Conservation (phyloP, 805 yeast genomes). For the Barnettozyma siamensis region DNA sequence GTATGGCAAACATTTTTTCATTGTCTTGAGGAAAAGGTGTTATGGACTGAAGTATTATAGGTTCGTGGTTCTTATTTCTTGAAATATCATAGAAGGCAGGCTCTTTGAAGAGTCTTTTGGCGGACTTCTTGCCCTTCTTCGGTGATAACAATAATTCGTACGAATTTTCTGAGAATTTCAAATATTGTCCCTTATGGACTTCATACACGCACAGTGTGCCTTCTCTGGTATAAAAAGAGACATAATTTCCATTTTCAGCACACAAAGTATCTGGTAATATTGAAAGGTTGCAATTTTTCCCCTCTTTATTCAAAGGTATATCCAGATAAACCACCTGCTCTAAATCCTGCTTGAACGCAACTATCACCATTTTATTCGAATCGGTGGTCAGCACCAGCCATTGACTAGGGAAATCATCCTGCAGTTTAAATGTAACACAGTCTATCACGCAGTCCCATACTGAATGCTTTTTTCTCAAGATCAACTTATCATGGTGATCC, state of each 20-base stretch:
- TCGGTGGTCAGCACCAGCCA: slow-evolving; percentile 17
- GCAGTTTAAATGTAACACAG: slow-evolving; percentile 8
- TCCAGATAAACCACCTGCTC: slow-evolving; percentile 12
- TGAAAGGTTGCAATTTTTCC: slow-evolving; percentile 1
- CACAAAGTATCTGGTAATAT: slow-evolving; percentile 14
- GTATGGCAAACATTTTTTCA: slow-evolving; percentile 1
- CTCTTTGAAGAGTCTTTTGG: slow-evolving; percentile 11
- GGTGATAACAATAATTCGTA: not conserved
- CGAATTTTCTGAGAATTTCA: slow-evolving; percentile 15
- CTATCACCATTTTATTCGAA: slow-evolving; percentile 11
- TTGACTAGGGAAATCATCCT: slow-evolving; percentile 3
- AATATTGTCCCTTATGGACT: slow-evolving; percentile 9
- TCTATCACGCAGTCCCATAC: slow-evolving; percentile 16
- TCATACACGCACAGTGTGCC: slow-evolving; percentile 14
- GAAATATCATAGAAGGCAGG: slow-evolving; percentile 13
- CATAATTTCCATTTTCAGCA: slow-evolving; percentile 8
- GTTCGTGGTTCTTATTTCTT: slow-evolving; percentile 10
- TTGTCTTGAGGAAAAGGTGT: slow-evolving; percentile 9
- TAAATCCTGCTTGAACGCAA: slow-evolving; percentile 12
- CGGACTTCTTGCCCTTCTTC: not conserved
- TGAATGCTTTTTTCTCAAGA: slow-evolving; percentile 9
- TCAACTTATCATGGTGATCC: not conserved
- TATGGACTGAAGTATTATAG: slow-evolving; percentile 14
- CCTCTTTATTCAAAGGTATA: slow-evolving; percentile 9
- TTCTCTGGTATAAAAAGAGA: slow-evolving; percentile 16